Evolutionary conservation across 805 yeast genomes (phyloP).

Genomic region (Candida nemodendra): DNA sequence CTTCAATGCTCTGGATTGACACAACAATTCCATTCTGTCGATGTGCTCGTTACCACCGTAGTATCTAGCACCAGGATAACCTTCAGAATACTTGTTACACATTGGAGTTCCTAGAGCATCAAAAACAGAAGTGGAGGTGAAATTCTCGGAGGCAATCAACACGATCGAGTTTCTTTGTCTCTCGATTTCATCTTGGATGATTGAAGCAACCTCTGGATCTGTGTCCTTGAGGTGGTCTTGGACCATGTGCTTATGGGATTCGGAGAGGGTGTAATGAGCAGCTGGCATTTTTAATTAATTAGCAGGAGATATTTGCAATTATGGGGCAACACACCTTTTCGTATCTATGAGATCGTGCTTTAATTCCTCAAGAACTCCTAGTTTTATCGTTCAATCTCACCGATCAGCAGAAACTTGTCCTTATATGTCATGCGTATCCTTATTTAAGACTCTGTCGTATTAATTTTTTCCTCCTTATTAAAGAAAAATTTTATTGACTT

Average conservation of each 20-base stretch:
- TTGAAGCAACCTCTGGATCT: slow-evolving; percentile 77
- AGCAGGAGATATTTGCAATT: not conserved
- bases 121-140: slow-evolving; percentile 93
- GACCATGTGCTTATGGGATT: slow-evolving; percentile 62
- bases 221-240: slow-evolving; percentile 60
- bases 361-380: too few species aligned
- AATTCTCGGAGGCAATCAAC: slow-evolving; percentile 94
- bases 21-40: slow-evolving; percentile 87
- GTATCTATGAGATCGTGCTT: too few species aligned
- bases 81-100: slow-evolving; percentile 98
- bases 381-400: too few species aligned
- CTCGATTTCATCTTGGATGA: slow-evolving; percentile 74
- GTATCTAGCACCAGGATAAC: slow-evolving; percentile 98
- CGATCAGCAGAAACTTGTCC: too few species aligned
- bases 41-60: slow-evolving; percentile 98
- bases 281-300: slow-evolving; percentile 4
- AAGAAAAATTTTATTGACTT: too few species aligned
- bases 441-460: too few species aligned
- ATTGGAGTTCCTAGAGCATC: slow-evolving; percentile 96
- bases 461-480: too few species aligned
- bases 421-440: too few species aligned
- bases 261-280: slow-evolving; percentile 59
- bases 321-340: too few species aligned
- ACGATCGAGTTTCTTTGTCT: slow-evolving; percentile 95
- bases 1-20: slow-evolving; percentile 91